Conservation (phyloP, 257 asterid genomes). For the Penstemon eatonii region DNA sequence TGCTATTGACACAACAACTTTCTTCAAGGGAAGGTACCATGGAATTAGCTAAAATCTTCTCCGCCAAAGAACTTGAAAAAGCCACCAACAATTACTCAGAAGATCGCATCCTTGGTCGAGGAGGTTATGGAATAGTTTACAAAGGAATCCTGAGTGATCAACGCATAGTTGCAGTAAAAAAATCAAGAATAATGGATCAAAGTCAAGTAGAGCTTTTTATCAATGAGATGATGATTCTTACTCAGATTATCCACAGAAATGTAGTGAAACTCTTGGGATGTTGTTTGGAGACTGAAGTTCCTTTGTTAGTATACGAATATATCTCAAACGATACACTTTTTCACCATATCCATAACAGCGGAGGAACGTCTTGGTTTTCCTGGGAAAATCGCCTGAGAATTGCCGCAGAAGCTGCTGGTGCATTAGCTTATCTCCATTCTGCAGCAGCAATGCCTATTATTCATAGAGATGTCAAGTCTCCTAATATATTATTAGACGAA, state of each 20-base stretch:
- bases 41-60: constrained; percentile 31
- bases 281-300: constrained; percentile 41
- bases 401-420: constrained; percentile 36
- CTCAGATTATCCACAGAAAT: constrained; percentile 39
- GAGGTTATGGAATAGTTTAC: constrained; percentile 47
- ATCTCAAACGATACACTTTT: constrained; percentile 36
- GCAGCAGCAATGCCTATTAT: constrained; percentile 36
- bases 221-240: constrained; percentile 40
- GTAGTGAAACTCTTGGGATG: constrained; percentile 39
- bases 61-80: constrained; percentile 36
- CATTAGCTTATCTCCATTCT: constrained; percentile 40
- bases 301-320: constrained; percentile 37
- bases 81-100: constrained; percentile 43
- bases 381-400: constrained; percentile 43
- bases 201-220: constrained; percentile 34
- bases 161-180: constrained; percentile 39
- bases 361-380: constrained; percentile 24
- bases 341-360: constrained; percentile 30
- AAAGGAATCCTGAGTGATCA: constrained; percentile 47
- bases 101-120: constrained; percentile 39
- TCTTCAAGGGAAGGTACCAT: constrained; percentile 15
- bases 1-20: constrained; percentile 33
- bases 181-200: constrained; percentile 24
- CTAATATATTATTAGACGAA: constrained; percentile 32
- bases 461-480: constrained; percentile 44